Evolutionary conservation across 2,329 filamentous ascomycete species (phyloP), one percentile per base, ranked within the genome.

Genomic region (Scortechinia acanthostroma): DNA sequence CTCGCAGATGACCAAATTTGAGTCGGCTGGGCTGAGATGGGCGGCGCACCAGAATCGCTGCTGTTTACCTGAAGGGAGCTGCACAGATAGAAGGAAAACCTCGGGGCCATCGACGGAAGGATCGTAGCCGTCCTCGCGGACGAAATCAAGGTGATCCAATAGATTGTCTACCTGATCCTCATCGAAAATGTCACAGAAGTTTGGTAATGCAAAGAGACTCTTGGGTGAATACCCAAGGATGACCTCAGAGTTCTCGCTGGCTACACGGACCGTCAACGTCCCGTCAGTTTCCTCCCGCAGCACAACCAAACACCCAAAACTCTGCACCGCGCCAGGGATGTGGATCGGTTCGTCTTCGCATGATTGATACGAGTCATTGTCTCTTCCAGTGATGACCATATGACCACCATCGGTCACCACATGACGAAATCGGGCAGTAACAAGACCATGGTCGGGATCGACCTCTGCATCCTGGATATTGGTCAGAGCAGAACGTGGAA

Each of bases 331-430:
- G 23, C 90, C 89, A 1, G 90, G 90, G 1, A 89, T 84, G 51
- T 91, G 88, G 21, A 95, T 95, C 0, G 90, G 89, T 55, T 95
- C 90, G 55, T 95, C 90, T 60, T 95, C 90, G 56, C 90, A 95
- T 44, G 80, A 76, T 58, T 94, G 86, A 40, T 93, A 65, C 1
- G 74, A 77, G 2, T 81, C 83, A n/a, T n/a, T n/a, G 45, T 88
- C 81, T 46, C 86, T 75, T 4, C 89, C 89, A 1, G 88, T 93
- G 45, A 95, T 87, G 21, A 95, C 77, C 21, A 85, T 81, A 64
- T 95, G 88, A 0, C 89, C 89, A 15, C 81, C 85, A 2, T 86
- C 80, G 0, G 86, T 90, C 21, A 84, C 68, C 3, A 86, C 70
- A 56, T 95, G 88, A 52, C 83, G 86, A 63, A 94, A 95, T 2